A percentile compares a stretch with the other conserved stretches of the same genome.
Conservation (phyloP, 768 basidiomycete genomes). For the Lentinula sp. region DNA sequence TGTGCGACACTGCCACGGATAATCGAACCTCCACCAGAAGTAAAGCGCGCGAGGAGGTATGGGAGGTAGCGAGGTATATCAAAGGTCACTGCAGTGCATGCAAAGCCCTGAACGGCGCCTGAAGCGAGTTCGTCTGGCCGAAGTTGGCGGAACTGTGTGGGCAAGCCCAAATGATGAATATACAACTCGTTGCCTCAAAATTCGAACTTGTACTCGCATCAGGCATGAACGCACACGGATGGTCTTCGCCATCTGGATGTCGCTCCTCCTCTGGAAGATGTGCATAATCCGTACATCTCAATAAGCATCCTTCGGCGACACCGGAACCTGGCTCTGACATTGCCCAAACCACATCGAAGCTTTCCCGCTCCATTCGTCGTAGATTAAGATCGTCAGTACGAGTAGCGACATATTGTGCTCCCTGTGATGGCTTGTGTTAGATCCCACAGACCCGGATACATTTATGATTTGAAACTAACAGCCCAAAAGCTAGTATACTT, state of each 20-base stretch:
- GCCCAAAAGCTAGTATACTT: slow-evolving; percentile 82
- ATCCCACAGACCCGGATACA: background rate
- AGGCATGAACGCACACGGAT: slow-evolving; percentile 46
- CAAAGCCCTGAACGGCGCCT: slow-evolving; percentile 36
- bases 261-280: slow-evolving; percentile 40
- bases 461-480: slow-evolving; percentile 25
- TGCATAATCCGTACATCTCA: slow-evolving; percentile 58
- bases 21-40: slow-evolving; percentile 53
- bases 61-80: slow-evolving; percentile 66
- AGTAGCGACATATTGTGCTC: slow-evolving; percentile 72
- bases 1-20: slow-evolving; percentile 61
- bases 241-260: slow-evolving; percentile 22
- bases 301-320: slow-evolving; percentile 51
- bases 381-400: slow-evolving; percentile 45
- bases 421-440: slow-evolving; percentile 35
- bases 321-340: slow-evolving; percentile 54
- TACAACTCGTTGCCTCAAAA: slow-evolving; percentile 2
- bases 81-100: slow-evolving; percentile 66
- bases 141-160: slow-evolving; percentile 29
- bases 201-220: slow-evolving; percentile 32
- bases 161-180: background rate
- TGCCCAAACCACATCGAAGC: slow-evolving; percentile 72
- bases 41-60: slow-evolving; percentile 64
- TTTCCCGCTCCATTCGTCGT: slow-evolving; percentile 62
- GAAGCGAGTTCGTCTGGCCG: slow-evolving; percentile 26